Percentiles rank a stretch among this genome's conserved stretches.
Evolutionary conservation across 2,329 filamentous ascomycete genomes (phyloP).

Genomic region (Anthostomella pinea): DNA sequence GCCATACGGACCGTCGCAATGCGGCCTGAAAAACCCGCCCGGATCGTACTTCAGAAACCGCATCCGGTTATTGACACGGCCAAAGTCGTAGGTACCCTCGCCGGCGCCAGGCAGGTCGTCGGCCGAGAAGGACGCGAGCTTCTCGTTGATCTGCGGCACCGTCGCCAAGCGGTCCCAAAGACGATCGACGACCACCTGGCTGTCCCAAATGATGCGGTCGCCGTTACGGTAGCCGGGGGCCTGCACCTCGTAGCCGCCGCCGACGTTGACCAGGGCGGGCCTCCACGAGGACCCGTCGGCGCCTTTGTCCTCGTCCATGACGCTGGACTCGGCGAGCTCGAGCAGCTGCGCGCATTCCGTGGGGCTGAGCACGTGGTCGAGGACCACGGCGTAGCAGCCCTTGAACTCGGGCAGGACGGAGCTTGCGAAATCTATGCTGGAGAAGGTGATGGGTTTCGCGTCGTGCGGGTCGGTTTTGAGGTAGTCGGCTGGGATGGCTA

Average conservation of each 20-base stretch:
- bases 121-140: constrained; percentile 36
- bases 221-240: constrained; percentile 61
- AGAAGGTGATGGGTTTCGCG: constrained; percentile 42
- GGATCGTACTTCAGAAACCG: constrained; percentile 70
- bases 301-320: constrained; percentile 43
- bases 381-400: constrained; percentile 54
- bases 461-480: constrained; percentile 42
- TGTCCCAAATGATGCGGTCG: constrained; percentile 76
- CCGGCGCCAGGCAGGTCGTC: constrained; percentile 34
- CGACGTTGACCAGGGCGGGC: constrained; percentile 66
- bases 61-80: constrained; percentile 67
- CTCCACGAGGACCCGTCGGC: constrained; percentile 54
- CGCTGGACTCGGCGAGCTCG: constrained; percentile 48
- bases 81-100: constrained; percentile 39
- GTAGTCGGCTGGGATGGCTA: constrained; percentile 44
- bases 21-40: constrained; percentile 72
- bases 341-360: constrained; percentile 60
- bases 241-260: constrained; percentile 57
- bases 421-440: constrained; percentile 51
- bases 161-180: constrained; percentile 58
- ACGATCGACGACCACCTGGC: constrained; percentile 56
- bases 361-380: constrained; percentile 62
- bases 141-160: constrained; percentile 39
- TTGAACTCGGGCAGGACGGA: constrained; percentile 52
- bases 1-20: constrained; percentile 65